Conservation (phyloP, 2,329 filamentous ascomycete species). For the Fragosphaeria purpurea region DNA sequence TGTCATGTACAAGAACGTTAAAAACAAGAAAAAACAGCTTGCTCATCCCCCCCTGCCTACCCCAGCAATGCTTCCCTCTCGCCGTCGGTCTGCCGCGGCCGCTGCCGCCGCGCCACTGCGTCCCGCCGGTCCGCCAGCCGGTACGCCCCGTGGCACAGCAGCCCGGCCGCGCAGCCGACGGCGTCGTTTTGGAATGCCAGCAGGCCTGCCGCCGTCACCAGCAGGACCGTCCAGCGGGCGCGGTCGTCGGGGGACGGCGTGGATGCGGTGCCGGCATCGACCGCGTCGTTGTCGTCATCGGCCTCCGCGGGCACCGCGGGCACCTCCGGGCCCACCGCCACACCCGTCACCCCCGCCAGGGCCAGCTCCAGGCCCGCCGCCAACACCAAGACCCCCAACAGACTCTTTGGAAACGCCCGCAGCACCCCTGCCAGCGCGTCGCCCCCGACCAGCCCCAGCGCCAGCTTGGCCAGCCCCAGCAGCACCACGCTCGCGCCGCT, state of each 20-base stretch:
- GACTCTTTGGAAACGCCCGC: constrained; percentile 58
- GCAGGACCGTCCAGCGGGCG: constrained; percentile 80
- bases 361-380: constrained; percentile 82
- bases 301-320: constrained; percentile 41
- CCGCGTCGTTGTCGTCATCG: constrained; percentile 27
- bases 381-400: constrained; percentile 82
- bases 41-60: not conserved
- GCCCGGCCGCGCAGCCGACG: constrained; percentile 72
- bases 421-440: constrained; percentile 64
- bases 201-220: constrained; percentile 72
- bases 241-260: constrained; percentile 61
- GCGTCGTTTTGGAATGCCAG: constrained; percentile 86
- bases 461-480: constrained; percentile 64
- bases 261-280: constrained; percentile 36
- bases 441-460: constrained; percentile 67
- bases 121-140: constrained; percentile 27
- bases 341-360: constrained; percentile 72
- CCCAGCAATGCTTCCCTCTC: constrained; percentile 24
- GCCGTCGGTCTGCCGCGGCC: constrained; percentile 1
- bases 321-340: too few species aligned
- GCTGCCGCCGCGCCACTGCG: constrained; percentile 7
- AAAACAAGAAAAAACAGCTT: too few species aligned
- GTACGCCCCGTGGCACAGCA: constrained; percentile 68
- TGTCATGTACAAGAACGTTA: too few species aligned
- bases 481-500: constrained; percentile 76